These are phyloP conservation scores for Candida ficus DNA, from an alignment of 805 yeast genomes.

Conservation along the genomic window DNA sequence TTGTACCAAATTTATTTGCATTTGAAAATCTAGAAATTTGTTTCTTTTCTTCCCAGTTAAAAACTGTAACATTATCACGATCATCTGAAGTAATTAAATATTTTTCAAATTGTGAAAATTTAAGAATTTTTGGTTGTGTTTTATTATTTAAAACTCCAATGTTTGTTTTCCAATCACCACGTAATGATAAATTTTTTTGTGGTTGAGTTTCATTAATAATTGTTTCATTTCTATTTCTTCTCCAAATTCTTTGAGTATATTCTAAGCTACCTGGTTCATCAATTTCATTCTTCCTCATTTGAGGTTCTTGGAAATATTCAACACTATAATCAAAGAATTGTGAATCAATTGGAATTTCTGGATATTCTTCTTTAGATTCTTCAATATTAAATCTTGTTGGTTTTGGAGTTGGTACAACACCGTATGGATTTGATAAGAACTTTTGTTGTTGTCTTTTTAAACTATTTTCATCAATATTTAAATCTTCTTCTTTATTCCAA, in stretches of 20 bases:
- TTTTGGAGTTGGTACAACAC: conserved; percentile 46
- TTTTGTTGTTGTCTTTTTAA: conserved; percentile 3
- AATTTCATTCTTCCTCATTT: conserved; percentile 73
- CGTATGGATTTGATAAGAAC: conserved; percentile 26
- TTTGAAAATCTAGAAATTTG: conserved; percentile 68
- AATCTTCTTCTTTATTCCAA: conserved; percentile 18
- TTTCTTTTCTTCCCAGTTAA: conserved; percentile 76
- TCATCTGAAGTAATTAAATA: conserved; percentile 77
- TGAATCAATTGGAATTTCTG: conserved; percentile 48
- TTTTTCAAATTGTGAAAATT: conserved; percentile 88
- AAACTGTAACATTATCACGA: conserved; percentile 74
- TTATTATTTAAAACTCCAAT: conserved; percentile 57
- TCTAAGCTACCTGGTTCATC: conserved; percentile 93
- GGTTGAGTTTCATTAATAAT: conserved; percentile 87
- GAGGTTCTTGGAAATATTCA: conserved; percentile 96
- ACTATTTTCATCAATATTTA: conserved; percentile 9
- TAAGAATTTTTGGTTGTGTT: conserved; percentile 73
- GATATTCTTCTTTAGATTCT: conserved; percentile 17
- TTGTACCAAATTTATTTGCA: conserved; percentile 82
- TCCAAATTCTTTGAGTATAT: conserved; percentile 78
- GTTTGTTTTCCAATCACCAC: conserved; percentile 80
- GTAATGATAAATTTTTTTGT: conserved; percentile 75
- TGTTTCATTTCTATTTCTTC: conserved; percentile 81
- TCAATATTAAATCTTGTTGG: conserved; percentile 46
- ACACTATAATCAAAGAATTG: conserved; percentile 68